A percentile compares a stretch with the other conserved stretches of the same genome.
Conservation (phyloP, 257 asterid genomes). For the Prunella vulgaris region DNA sequence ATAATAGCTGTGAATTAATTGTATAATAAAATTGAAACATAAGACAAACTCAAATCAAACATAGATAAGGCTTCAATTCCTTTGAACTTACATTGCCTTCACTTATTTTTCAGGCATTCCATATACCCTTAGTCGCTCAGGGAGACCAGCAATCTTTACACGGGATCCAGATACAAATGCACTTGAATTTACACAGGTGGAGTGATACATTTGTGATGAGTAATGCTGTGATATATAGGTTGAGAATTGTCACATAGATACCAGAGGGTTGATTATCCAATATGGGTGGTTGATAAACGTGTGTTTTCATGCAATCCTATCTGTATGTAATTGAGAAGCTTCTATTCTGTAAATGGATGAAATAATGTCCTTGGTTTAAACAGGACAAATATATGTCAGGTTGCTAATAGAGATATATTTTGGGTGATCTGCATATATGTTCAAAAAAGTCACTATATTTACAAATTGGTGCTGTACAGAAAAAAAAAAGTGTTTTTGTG, state of each 20-base stretch:
- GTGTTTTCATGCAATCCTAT: neutral
- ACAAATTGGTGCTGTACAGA: no score
- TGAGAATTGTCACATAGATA: neutral
- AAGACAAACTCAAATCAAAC: no score
- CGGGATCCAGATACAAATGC: slow-evolving; percentile 95
- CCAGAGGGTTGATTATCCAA: neutral
- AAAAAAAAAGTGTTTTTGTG: no score
- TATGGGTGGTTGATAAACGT: neutral
- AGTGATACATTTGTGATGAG: slow-evolving; percentile 22
- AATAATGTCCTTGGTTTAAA: no score
- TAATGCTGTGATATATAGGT: neutral
- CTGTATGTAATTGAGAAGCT: no score
- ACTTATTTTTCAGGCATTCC: slow-evolving; percentile 51
- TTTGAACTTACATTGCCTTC: neutral
- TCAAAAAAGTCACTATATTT: no score
- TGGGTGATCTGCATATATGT: no score
- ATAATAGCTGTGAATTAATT: no score
- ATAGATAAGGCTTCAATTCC: neutral
- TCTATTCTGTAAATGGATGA: no score
- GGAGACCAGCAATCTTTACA: slow-evolving; percentile 88
- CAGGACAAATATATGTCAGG: no score
- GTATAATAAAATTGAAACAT: no score
- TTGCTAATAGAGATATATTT: no score
- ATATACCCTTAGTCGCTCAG: slow-evolving; percentile 84
- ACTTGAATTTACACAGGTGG: slow-evolving; percentile 83